phyloP scores from a whole-genome alignment of 1,139 yeast genomes.

The Entelexis sorbosivorans region DNA sequence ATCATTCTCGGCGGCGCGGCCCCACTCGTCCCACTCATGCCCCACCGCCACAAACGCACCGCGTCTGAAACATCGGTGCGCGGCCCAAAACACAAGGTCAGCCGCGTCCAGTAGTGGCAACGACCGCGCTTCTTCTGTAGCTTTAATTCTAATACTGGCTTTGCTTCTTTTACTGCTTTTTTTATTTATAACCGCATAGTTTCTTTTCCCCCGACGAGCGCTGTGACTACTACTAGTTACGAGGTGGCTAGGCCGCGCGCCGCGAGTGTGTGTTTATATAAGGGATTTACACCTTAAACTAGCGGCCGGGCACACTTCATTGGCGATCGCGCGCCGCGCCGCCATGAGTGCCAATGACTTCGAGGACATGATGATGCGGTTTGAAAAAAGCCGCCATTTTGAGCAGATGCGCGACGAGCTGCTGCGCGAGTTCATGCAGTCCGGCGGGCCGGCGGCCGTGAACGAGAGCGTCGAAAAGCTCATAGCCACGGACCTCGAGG shows the following conservation, averaged over 20 bases:
- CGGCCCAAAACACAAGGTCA: not conserved
- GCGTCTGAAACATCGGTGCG: not conserved
- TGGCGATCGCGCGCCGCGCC: no score
- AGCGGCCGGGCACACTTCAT: no score
- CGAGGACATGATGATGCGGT: not conserved
- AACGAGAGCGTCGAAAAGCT: conserved; percentile 5
- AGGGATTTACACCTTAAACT: no score
- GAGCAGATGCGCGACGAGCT: not conserved
- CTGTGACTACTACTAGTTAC: no score
- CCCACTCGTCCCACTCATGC: not conserved
- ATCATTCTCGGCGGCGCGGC: conserved; percentile 7
- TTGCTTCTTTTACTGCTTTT: no score
- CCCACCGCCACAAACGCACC: conserved; percentile 3
- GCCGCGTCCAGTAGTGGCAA: not conserved
- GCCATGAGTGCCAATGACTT: not conserved
- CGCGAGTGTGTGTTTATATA: no score
- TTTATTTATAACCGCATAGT: no score
- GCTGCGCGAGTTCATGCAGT: not conserved
- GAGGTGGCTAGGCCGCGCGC: no score
- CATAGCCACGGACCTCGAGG: conserved; percentile 8
- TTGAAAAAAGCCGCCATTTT: not conserved
- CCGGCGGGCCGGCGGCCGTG: not conserved
- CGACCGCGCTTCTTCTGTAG: not conserved
- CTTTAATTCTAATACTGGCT: not conserved
- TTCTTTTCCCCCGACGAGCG: no score